A percentile compares a stretch with the other conserved stretches of the same genome.
Conservation (phyloP, 495 filamentous ascomycete genomes). For the Pseudevernia furfuracea region DNA sequence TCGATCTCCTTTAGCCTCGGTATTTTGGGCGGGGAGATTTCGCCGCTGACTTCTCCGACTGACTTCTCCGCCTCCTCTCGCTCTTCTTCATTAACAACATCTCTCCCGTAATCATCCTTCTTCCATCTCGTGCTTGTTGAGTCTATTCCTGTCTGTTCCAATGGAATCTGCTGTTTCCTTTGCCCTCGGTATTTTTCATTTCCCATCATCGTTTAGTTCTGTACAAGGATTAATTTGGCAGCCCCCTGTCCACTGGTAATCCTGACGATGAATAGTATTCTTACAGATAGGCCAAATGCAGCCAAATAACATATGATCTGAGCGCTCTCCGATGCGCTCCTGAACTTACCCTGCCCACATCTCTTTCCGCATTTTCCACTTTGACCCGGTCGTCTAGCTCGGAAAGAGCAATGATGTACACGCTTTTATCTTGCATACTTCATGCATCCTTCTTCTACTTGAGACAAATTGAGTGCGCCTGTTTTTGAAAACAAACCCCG, state of each 20-base stretch:
- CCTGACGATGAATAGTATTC: neutral
- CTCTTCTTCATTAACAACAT: neutral
- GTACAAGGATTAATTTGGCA: neutral
- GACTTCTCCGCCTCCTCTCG: no score
- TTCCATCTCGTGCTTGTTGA: neutral
- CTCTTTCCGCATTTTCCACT: neutral
- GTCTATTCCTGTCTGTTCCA: neutral
- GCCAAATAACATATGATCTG: neutral
- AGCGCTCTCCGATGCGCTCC: neutral
- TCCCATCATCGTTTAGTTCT: neutral
- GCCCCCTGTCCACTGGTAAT: neutral
- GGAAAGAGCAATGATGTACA: neutral
- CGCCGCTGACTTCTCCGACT: neutral
- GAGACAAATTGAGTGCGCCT: neutral
- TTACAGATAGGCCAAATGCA: neutral
- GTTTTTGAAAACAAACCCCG: constrained; percentile 50
- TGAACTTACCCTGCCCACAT: neutral
- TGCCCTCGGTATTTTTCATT: neutral
- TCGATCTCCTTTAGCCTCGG: constrained; percentile 2
- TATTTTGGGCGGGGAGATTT: neutral
- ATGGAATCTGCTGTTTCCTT: neutral
- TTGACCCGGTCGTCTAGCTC: neutral
- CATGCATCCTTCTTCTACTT: neutral
- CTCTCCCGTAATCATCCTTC: neutral
- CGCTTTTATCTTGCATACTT: neutral